Base-by-base conservation (phyloP, 2,329 filamentous ascomycete species). In the Alternaria consortialis region DNA sequence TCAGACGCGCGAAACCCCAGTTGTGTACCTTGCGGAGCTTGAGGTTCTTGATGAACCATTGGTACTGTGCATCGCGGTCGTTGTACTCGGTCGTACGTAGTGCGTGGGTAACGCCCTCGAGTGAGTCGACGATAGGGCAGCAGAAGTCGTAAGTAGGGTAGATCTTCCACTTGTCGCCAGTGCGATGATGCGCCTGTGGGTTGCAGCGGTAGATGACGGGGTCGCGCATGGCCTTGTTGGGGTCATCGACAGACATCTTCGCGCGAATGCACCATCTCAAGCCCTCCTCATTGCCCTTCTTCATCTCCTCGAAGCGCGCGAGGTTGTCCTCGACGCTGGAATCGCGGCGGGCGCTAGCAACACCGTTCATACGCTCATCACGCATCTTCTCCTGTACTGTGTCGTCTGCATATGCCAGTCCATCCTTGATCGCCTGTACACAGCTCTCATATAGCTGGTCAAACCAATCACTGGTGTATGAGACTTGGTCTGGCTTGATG, bases 161-260 rank as follows among this genome's bases (percentile, higher is more conserved):
- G 75, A 93, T 90, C 82, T 94, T 94, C 91, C 91, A 94, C 63
- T 85, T 88, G 59, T 83, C 86, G 32, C 91, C 91, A 2, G 92
- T 95, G 69, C 92, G 88, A 82, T 95, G 92, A 79, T 95, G 91
- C 11, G 83, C 78, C 50, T 85, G 76, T 6, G 87, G 84, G 74
- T 97, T 97, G 87, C 93, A 97, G 68, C 95, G 90, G 85, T 97
- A 98, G 79, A 99, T 96, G 80, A 98, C 94, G 12, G 95, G 95
- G 79, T 99, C 95, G 67, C 95, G 88, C 87, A 98, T 90, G 54
- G 95, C 93, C 81, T 97, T 97, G 84, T 99, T 98, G 67, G 91
- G 91, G 81, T 95, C 91, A 79, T 97, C 92, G 70, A 91, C 88
- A 1, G 92, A 94, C 71, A 98, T 92, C 85, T 96, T 97, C 60